Evolutionary conservation across 148 eudicot species (phyloP).

Genomic region (Arbutus unedo): DNA sequence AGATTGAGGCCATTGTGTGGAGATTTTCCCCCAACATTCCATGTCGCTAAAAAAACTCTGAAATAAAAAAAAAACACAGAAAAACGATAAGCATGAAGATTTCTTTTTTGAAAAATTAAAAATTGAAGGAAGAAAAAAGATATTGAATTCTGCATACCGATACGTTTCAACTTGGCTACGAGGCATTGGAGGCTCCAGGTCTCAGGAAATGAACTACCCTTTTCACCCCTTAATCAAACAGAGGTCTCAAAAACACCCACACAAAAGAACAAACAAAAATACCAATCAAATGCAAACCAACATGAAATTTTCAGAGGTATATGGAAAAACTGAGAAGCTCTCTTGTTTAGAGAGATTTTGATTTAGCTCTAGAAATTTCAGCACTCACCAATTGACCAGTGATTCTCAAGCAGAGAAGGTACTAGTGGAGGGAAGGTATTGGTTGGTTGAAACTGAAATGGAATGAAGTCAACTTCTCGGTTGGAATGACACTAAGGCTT

Average conservation of each 20-base stretch:
- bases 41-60: constrained; percentile 62
- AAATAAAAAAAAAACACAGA: not conserved
- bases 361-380: not conserved
- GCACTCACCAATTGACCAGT: not conserved
- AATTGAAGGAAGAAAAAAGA: not conserved
- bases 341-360: not conserved
- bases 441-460: not conserved
- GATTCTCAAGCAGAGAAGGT: not conserved
- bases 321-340: not conserved
- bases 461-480: not conserved
- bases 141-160: constrained; percentile 30
- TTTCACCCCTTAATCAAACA: constrained; percentile 1
- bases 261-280: not conserved
- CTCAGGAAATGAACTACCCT: not conserved
- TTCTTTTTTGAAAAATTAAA: not conserved
- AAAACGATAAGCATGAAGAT: not conserved
- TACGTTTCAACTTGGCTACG: constrained; percentile 34
- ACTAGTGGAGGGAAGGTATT: not conserved
- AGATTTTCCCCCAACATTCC: constrained; percentile 70
- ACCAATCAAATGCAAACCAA: not conserved
- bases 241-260: not conserved
- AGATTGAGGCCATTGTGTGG: constrained; percentile 50
- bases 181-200: constrained; percentile 26
- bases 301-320: not conserved
- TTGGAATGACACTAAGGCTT: not conserved